These are phyloP conservation scores for Volutella citrinella DNA, from an alignment of 2,329 filamentous ascomycete genomes.

Conservation along the genomic window DNA sequence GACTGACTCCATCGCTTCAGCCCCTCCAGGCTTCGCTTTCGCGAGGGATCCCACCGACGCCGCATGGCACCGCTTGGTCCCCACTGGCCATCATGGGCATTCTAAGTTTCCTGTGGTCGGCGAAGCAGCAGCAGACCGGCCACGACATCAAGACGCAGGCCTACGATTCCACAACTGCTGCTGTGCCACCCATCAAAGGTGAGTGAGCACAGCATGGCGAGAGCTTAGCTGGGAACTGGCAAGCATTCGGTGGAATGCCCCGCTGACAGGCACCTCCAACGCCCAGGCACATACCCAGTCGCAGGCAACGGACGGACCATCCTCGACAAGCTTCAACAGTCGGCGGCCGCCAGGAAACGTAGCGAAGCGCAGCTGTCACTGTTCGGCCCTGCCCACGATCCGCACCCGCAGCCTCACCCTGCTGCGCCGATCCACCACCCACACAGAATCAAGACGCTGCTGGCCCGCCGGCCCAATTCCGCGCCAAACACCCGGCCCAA, in stretches of 20 bases:
- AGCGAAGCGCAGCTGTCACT: conserved; percentile 20
- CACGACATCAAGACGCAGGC: conserved; percentile 24
- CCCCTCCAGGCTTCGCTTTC: too few species aligned
- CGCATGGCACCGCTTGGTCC: conserved; percentile 17
- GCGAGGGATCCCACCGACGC: conserved; percentile 7
- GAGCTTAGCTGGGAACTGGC: too few species aligned
- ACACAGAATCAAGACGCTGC: too few species aligned
- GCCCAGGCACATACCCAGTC: conserved; percentile 23
- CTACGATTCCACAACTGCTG: conserved; percentile 22
- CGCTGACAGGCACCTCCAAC: too few species aligned
- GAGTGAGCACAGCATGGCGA: conserved; percentile 1
- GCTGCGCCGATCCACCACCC: too few species aligned
- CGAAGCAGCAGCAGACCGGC: too few species aligned
- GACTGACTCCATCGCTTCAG: too few species aligned
- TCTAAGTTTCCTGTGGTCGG: conserved; percentile 23
- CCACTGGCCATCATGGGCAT: conserved; percentile 27
- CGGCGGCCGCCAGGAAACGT: conserved; percentile 19
- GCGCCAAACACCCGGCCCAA: too few species aligned
- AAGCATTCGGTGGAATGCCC: too few species aligned
- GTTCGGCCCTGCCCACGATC: too few species aligned
- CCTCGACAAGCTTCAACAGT: conserved; percentile 23
- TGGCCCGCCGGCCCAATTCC: too few species aligned
- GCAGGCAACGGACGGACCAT: conserved; percentile 24
- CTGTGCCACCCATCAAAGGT: conserved; percentile 24
- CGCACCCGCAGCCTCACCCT: too few species aligned